These are phyloP conservation scores for Fusarium beomiforme DNA, from an alignment of 2,329 filamentous ascomycete genomes.

Conservation along the genomic window DNA sequence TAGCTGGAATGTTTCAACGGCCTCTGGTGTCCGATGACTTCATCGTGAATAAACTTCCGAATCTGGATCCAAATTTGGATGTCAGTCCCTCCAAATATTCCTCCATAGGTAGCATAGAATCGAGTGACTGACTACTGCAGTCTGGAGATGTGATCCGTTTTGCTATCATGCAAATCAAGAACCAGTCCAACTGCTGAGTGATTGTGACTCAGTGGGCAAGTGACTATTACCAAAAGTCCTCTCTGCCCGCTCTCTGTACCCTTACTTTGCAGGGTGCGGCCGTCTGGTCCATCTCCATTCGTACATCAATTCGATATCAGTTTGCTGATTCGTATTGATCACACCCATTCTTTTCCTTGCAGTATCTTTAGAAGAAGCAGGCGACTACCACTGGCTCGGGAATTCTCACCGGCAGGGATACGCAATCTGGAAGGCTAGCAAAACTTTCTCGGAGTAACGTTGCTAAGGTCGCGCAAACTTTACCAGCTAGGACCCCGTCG, in stretches of 20 bases:
- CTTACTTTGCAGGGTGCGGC: slow-evolving; percentile 8
- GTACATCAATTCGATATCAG: slow-evolving; percentile 5
- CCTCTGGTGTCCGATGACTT: slow-evolving; percentile 31
- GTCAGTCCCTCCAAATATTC: slow-evolving; percentile 30
- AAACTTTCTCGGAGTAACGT: slow-evolving; percentile 33
- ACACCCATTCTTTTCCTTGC: slow-evolving; percentile 25
- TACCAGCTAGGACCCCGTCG: slow-evolving; percentile 13
- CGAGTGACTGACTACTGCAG: slow-evolving; percentile 7
- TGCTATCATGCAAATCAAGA: not conserved
- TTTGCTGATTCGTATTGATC: slow-evolving; percentile 21
- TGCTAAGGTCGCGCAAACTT: slow-evolving; percentile 25
- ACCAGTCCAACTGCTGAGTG: slow-evolving; percentile 17
- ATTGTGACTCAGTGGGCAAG: slow-evolving; percentile 30
- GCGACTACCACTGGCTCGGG: slow-evolving; percentile 17
- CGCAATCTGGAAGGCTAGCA: slow-evolving; percentile 7
- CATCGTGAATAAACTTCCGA: slow-evolving; percentile 20
- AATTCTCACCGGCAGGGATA: slow-evolving; percentile 12
- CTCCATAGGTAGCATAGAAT: slow-evolving; percentile 4
- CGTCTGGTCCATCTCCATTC: slow-evolving; percentile 12
- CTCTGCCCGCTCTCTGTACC: slow-evolving; percentile 11
- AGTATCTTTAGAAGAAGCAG: slow-evolving; percentile 2
- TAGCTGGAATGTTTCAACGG: slow-evolving; percentile 22
- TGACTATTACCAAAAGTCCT: slow-evolving; percentile 16
- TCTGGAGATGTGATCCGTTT: slow-evolving; percentile 10
- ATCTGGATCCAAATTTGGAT: slow-evolving; percentile 6